phyloP scores from a whole-genome alignment of 371 early-diverging fungal genomes.

The Neoconidiobolus thromboides region DNA sequence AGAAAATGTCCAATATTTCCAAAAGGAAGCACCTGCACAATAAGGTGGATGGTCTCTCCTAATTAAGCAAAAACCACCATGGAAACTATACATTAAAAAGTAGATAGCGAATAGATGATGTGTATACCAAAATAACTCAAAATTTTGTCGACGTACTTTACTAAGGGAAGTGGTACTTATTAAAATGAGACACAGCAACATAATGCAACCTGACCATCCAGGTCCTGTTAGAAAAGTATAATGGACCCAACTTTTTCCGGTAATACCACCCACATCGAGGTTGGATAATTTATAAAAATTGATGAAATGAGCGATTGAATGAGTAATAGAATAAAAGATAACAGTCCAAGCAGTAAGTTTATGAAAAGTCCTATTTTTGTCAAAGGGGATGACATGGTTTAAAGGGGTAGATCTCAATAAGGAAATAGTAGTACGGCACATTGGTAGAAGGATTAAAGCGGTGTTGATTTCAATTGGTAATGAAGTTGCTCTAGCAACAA shows the following conservation, averaged over 20 bases:
- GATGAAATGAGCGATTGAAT: conserved; percentile 47
- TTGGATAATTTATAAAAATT: conserved; percentile 35
- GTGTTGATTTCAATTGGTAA: conserved; percentile 6
- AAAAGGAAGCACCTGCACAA: conserved; percentile 54
- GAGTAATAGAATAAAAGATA: conserved; percentile 50
- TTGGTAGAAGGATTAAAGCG: conserved; percentile 46
- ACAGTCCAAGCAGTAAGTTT: conserved; percentile 58
- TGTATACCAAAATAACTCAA: conserved; percentile 67
- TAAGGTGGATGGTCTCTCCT: conserved; percentile 37
- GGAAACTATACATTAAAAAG: conserved; percentile 54
- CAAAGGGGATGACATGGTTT: conserved; percentile 58
- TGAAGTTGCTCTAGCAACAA: conserved; percentile 1
- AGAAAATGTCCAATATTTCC: conserved; percentile 59
- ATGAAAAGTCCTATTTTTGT: conserved; percentile 67
- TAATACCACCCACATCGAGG: neutral
- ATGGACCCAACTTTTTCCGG: conserved; percentile 15
- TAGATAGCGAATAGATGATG: conserved; percentile 70
- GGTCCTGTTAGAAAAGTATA: conserved; percentile 40
- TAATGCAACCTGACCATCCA: conserved; percentile 57
- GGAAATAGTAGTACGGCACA: conserved; percentile 63
- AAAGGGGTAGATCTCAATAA: conserved; percentile 48
- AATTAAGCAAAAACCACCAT: conserved; percentile 69
- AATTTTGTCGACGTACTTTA: conserved; percentile 36
- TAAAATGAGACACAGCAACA: conserved; percentile 37
- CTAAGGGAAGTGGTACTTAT: conserved; percentile 46